These are phyloP conservation scores for Eucalyptus microcorys DNA, from an alignment of 345 rosid genomes.

Conservation along the genomic window DNA sequence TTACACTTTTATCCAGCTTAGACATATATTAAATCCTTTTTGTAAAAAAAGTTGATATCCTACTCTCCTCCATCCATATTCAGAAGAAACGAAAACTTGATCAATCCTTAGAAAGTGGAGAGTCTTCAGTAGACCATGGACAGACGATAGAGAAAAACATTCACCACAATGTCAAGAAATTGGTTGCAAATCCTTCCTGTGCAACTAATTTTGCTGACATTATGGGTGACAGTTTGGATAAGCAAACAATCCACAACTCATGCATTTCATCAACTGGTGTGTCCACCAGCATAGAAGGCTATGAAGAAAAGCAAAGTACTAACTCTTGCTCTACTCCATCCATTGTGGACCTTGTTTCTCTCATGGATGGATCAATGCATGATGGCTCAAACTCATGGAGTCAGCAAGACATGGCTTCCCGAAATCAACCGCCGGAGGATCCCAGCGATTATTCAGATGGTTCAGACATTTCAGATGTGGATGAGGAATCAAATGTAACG, in stretches of 20 bases:
- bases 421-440: background rate
- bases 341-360: background rate
- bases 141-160: background rate
- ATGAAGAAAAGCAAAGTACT: background rate
- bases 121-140: background rate
- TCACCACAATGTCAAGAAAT: slow-evolving; percentile 3
- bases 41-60: background rate
- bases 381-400: background rate
- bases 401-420: background rate
- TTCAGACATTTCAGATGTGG: background rate
- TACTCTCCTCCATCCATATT: background rate
- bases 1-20: background rate
- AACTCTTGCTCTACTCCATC: background rate
- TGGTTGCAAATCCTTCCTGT: background rate
- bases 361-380: background rate
- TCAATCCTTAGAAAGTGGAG: background rate
- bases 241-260: background rate
- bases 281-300: background rate
- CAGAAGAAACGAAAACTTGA: slow-evolving; percentile 30
- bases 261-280: background rate
- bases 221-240: background rate
- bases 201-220: background rate
- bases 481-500: background rate
- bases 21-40: background rate
- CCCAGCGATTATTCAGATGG: background rate